phyloP scores from a whole-genome alignment of 306 rosid species.

The Mucuna pruriens region DNA sequence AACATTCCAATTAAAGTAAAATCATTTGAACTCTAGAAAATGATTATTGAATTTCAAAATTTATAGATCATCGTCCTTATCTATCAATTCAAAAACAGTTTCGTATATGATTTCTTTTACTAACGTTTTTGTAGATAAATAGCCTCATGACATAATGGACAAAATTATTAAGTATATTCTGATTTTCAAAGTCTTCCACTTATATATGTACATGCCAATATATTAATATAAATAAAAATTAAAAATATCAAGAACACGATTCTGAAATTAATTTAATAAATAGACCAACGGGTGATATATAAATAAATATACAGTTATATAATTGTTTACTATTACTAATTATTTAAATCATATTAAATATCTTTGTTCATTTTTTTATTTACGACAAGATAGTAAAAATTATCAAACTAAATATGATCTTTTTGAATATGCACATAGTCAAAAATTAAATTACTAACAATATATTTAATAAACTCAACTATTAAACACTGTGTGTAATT shows the following conservation, averaged over 20 bases:
- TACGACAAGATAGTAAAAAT: no score
- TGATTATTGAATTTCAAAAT: not conserved
- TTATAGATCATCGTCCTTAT: not conserved
- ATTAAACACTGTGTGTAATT: no score
- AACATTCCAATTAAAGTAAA: not conserved
- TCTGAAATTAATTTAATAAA: not conserved
- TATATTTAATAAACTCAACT: no score
- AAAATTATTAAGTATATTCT: not conserved
- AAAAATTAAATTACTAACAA: no score
- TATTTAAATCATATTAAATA: not conserved
- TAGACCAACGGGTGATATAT: not conserved
- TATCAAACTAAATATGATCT: no score
- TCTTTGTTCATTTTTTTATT: no score
- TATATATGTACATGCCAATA: not conserved
- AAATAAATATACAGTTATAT: not conserved
- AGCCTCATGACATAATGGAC: not conserved
- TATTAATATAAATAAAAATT: not conserved
- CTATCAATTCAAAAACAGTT: not conserved
- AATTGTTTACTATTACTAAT: not conserved
- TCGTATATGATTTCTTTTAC: no score
- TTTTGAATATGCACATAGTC: no score
- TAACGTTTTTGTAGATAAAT: no score
- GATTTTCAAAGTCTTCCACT: not conserved
- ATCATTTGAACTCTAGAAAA: not conserved
- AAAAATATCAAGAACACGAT: not conserved